Conservation (phyloP, 495 filamentous ascomycete genomes). For the Aspergillus avenaceus region DNA sequence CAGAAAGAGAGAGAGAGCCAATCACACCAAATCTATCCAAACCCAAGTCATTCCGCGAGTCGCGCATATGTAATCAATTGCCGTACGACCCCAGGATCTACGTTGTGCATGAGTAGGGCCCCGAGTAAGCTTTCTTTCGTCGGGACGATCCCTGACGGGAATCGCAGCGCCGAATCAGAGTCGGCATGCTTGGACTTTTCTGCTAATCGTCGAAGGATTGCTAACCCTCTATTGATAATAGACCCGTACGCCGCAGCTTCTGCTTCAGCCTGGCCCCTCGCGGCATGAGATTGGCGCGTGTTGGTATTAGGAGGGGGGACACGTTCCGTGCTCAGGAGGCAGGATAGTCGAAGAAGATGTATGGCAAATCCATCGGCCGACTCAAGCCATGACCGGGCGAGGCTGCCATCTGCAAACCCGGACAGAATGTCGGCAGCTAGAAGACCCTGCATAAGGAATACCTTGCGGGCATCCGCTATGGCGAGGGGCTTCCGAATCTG, state of each 20-base stretch:
- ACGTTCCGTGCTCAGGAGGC: conserved; percentile 60
- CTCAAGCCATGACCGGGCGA: conserved; percentile 79
- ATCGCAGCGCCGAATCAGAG: conserved; percentile 30
- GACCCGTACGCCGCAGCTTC: conserved; percentile 45
- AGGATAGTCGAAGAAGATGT: conserved; percentile 68
- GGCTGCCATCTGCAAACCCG: conserved; percentile 61
- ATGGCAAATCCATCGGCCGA: conserved; percentile 82
- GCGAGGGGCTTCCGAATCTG: conserved; percentile 48
- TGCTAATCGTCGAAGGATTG: conserved; percentile 62
- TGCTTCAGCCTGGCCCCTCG: conserved; percentile 33
- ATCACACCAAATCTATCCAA: conserved; percentile 18
- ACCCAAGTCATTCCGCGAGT: conserved; percentile 42
- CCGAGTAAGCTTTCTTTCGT: conserved; percentile 66
- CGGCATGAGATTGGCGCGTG: conserved; percentile 26
- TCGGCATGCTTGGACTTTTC: conserved; percentile 68
- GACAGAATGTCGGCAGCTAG: conserved; percentile 87
- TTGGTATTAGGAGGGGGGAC: conserved; percentile 29
- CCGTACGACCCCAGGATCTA: conserved; percentile 58
- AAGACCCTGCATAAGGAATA: conserved; percentile 85
- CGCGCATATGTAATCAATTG: conserved; percentile 70
- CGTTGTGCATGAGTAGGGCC: conserved; percentile 60
- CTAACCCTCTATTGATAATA: conserved; percentile 67
- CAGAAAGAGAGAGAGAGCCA: conserved; percentile 15
- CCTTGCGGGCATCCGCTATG: conserved; percentile 75
- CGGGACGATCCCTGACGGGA: conserved; percentile 65